Percentiles rank a stretch among this genome's conserved stretches.
These are phyloP conservation scores for Starmerella vitae DNA, from an alignment of 805 yeast species.

Conservation along the genomic window DNA sequence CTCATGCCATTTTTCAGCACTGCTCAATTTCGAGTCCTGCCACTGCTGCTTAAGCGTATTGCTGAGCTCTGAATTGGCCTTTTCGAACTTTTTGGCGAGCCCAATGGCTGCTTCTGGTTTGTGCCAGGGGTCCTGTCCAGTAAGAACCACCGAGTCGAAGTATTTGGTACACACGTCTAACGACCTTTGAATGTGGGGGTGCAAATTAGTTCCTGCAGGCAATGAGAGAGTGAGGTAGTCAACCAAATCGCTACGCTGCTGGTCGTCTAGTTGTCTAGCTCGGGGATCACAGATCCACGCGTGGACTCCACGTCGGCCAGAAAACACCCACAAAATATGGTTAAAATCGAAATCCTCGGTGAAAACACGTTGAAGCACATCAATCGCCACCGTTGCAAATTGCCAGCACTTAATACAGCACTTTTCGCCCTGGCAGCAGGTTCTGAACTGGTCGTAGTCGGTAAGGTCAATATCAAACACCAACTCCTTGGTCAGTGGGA, in stretches of 20 bases:
- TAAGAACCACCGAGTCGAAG: slow-evolving; percentile 52
- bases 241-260: slow-evolving; percentile 60
- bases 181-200: slow-evolving; percentile 69
- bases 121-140: slow-evolving; percentile 67
- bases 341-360: slow-evolving; percentile 81
- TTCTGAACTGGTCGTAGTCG: slow-evolving; percentile 85
- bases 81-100: slow-evolving; percentile 43
- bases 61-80: slow-evolving; percentile 18
- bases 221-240: slow-evolving; percentile 66
- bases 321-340: slow-evolving; percentile 84
- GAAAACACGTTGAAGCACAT: slow-evolving; percentile 56
- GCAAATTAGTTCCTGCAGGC: slow-evolving; percentile 44
- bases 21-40: slow-evolving; percentile 40
- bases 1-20: slow-evolving; percentile 68
- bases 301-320: slow-evolving; percentile 98
- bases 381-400: slow-evolving; percentile 73
- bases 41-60: slow-evolving; percentile 45
- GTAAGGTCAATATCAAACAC: slow-evolving; percentile 96
- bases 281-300: slow-evolving; percentile 90
- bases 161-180: slow-evolving; percentile 48
- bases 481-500: slow-evolving; percentile 73
- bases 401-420: slow-evolving; percentile 90
- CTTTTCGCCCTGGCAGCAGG: slow-evolving; percentile 77
- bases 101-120: slow-evolving; percentile 31
- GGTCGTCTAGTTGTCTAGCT: slow-evolving; percentile 63